Base-by-base conservation (phyloP, 306 rosid genomes). In the Quercus cerris region DNA sequence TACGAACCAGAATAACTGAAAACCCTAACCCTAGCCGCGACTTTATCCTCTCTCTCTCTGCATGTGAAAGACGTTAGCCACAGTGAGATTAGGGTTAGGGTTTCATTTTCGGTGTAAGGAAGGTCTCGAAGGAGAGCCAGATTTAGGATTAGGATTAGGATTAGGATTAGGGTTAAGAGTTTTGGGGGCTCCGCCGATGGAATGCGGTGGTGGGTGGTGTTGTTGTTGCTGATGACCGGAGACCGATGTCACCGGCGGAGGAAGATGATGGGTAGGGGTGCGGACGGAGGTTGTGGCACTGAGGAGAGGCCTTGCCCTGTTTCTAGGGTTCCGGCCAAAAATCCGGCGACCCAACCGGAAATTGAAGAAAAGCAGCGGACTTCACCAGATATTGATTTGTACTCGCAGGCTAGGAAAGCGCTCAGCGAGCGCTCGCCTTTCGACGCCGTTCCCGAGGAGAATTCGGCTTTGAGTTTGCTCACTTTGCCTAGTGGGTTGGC, bases 161-260 rank as follows among this genome's bases (percentile, higher is more conserved):
- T 10, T 49, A 49, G 54, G 54, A 3, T 49, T 10, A 35, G 23
- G 35, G 28, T 31, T 64, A 4, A 20, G 41, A 52, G 44, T 78
- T 78, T 74, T n/a, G 70, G 86, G 66, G 73, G 62, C 83, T 82
- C 84, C n/a, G 78, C 81, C 64, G 80, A 96, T 96, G 99, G 98
- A 82, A 84, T 86, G 88, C 78, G 77, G 70, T 25, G 83, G 82
- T 75, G 76, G 46, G 74, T 59, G 46, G 82, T 83, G 80, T 84
- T 88, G 61, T 87, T 83, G 83, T 88, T 82, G 99, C 86, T 81
- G 86, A 93, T 96, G 98, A 91, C 92, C 84, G 94, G 87, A 72
- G 89, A 57, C 76, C 89, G 89, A 93, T 96, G 94, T 86, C 89
- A 83, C 86, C 92, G 85, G 85, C 77, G 82, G 85, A 80, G 68